phyloP scores from a whole-genome alignment of 805 yeast genomes.

The Metschnikowia kunwiensis region DNA sequence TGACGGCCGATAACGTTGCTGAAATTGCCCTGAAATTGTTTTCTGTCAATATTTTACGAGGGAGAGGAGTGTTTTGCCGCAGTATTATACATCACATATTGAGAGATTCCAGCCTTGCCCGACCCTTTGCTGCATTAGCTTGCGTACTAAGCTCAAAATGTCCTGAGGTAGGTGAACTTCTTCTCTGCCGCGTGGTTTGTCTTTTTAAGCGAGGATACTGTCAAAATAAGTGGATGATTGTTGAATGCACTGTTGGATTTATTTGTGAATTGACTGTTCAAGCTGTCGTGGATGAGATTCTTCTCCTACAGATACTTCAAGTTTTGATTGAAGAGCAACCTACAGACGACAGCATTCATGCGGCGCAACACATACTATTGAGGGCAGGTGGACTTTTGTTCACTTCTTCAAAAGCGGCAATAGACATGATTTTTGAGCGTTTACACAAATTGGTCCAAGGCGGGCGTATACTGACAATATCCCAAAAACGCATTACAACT shows the following conservation, averaged over 20 bases:
- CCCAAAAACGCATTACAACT: constrained; percentile 10
- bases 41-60: constrained; percentile 55
- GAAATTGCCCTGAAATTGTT: constrained; percentile 49
- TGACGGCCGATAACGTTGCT: constrained; percentile 23
- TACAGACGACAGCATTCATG: constrained; percentile 56
- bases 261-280: constrained; percentile 63
- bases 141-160: constrained; percentile 62
- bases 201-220: constrained; percentile 54
- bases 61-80: constrained; percentile 58
- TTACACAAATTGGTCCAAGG: constrained; percentile 61
- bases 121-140: constrained; percentile 55
- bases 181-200: constrained; percentile 51
- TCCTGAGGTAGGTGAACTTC: constrained; percentile 63
- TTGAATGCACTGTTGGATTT: constrained; percentile 46
- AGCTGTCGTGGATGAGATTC: constrained; percentile 43
- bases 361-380: too few species aligned
- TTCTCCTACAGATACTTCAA: constrained; percentile 35
- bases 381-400: too few species aligned
- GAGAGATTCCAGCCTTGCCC: constrained; percentile 36
- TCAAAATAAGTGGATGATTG: constrained; percentile 26
- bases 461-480: constrained; percentile 23
- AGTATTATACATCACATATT: constrained; percentile 54
- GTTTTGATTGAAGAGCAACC: constrained; percentile 36
- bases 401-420: constrained; percentile 46
- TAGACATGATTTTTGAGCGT: constrained; percentile 53